Percentiles rank a stretch among this genome's conserved stretches.
phyloP scores from a whole-genome alignment of 805 yeast genomes.

The Metschnikowia orientalis region DNA sequence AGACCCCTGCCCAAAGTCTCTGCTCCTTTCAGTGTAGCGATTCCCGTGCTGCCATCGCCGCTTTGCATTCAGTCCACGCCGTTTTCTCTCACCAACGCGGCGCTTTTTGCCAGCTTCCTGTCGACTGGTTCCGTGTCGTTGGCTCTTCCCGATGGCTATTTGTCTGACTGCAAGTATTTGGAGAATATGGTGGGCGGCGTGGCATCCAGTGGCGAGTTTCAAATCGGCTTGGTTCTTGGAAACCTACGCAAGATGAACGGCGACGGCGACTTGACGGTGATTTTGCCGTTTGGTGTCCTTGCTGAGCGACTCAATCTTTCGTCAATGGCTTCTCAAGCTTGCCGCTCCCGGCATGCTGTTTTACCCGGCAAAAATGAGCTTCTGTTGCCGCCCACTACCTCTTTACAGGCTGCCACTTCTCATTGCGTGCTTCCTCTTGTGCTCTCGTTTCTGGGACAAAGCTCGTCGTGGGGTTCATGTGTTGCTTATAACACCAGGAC shows the following conservation, averaged over 20 bases:
- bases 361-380: too few relatives aligned
- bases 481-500: slow-evolving; percentile 27
- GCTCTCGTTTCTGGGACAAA: not conserved
- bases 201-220: slow-evolving; percentile 10
- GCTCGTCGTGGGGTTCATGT: slow-evolving; percentile 40
- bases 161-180: slow-evolving; percentile 39
- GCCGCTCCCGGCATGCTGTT: too few relatives aligned
- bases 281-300: too few relatives aligned
- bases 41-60: not conserved
- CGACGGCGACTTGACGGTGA: slow-evolving; percentile 40
- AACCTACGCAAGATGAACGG: slow-evolving; percentile 37
- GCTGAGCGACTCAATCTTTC: too few relatives aligned
- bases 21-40: not conserved
- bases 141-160: slow-evolving; percentile 18
- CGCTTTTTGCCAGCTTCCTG: slow-evolving; percentile 11
- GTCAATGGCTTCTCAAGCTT: too few relatives aligned
- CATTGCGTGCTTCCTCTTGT: too few relatives aligned
- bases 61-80: slow-evolving; percentile 11
- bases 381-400: too few relatives aligned
- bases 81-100: slow-evolving; percentile 12
- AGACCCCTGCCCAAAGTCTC: not conserved
- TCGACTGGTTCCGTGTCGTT: slow-evolving; percentile 20
- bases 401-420: too few relatives aligned
- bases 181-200: slow-evolving; percentile 46
- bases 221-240: slow-evolving; percentile 38